Evolutionary conservation across 2,329 filamentous ascomycete species (phyloP).

Genomic region (Sodiomyces alkalinus): DNA sequence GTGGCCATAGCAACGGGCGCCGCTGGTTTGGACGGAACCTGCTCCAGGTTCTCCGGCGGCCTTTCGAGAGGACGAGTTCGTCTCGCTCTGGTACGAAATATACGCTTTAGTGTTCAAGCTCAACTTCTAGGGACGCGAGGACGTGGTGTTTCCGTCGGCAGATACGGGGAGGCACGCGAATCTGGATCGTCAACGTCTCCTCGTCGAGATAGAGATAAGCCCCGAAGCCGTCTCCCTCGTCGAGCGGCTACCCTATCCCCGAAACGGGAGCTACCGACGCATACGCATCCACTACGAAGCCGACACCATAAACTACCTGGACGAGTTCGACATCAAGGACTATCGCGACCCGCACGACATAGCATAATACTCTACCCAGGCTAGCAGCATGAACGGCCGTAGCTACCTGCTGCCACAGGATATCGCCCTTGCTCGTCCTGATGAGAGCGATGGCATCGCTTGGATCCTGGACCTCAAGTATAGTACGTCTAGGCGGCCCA

Average conservation of each 20-base stretch:
- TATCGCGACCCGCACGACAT: slow-evolving; percentile 4
- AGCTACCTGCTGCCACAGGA: slow-evolving; percentile 4
- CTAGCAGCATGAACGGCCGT: not conserved
- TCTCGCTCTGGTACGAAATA: slow-evolving; percentile 3
- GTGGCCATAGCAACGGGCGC: not conserved
- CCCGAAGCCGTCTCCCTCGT: slow-evolving; percentile 2
- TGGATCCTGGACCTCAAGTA: slow-evolving; percentile 3
- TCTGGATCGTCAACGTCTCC: not conserved
- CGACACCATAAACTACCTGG: slow-evolving; percentile 1
- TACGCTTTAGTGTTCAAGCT: slow-evolving; percentile 2
- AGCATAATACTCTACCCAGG: slow-evolving; percentile 1
- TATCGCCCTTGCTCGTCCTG: slow-evolving; percentile 2
- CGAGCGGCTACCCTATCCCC: slow-evolving; percentile 3
- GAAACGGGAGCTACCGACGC: not conserved
- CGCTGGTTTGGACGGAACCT: slow-evolving; percentile 2
- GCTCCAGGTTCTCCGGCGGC: not conserved
- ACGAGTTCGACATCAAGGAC: not conserved
- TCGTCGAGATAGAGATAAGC: not conserved
- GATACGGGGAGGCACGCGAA: slow-evolving; percentile 1
- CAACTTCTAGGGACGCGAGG: too few species aligned
- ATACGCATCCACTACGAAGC: slow-evolving; percentile 2
- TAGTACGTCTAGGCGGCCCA: slow-evolving; percentile 1
- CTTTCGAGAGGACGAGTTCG: slow-evolving; percentile 3
- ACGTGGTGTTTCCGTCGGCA: slow-evolving; percentile 1
- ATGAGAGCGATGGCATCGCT: slow-evolving; percentile 2